Conservation (phyloP, 306 rosid species). For the Quercus cerris region DNA sequence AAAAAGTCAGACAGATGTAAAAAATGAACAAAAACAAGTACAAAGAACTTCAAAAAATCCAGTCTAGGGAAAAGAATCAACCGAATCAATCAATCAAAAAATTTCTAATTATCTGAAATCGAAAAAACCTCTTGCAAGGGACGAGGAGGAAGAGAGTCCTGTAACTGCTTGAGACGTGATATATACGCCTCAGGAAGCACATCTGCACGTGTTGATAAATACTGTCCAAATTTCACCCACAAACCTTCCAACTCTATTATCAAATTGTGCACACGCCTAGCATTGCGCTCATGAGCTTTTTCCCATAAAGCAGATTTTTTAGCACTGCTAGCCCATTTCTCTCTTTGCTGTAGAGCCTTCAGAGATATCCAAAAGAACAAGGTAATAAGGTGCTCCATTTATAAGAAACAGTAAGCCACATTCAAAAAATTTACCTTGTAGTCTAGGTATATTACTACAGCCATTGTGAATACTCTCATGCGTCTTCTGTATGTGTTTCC, state of each 20-base stretch:
- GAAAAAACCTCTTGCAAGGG: conserved; percentile 75
- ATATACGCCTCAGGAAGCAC: conserved; percentile 90
- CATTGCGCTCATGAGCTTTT: conserved; percentile 90
- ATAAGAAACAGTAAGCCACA: not conserved
- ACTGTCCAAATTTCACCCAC: conserved; percentile 99
- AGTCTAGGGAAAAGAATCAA: not conserved
- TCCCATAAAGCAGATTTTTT: conserved; percentile 67
- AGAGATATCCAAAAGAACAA: conserved; percentile 11
- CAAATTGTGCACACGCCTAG: conserved; percentile 72
- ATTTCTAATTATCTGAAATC: not conserved
- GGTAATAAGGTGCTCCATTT: not conserved
- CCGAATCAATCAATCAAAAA: not conserved
- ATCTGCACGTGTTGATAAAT: conserved; percentile 95
- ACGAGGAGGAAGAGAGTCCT: conserved; percentile 97
- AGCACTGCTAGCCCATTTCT: conserved; percentile 69
- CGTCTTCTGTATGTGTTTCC: conserved; percentile 50
- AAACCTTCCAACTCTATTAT: conserved; percentile 89
- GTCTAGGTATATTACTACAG: conserved; percentile 46
- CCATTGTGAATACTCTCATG: conserved; percentile 44
- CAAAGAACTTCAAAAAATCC: not conserved
- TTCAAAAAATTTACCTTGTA: conserved; percentile 42
- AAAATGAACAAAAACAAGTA: not conserved
- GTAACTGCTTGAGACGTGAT: conserved; percentile 75
- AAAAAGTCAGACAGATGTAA: not conserved
- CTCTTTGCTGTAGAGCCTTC: conserved; percentile 81